Percentiles rank a stretch among this genome's conserved stretches.
Conservation (phyloP, 768 basidiomycete genomes). For the Tephrocybe sp. region DNA sequence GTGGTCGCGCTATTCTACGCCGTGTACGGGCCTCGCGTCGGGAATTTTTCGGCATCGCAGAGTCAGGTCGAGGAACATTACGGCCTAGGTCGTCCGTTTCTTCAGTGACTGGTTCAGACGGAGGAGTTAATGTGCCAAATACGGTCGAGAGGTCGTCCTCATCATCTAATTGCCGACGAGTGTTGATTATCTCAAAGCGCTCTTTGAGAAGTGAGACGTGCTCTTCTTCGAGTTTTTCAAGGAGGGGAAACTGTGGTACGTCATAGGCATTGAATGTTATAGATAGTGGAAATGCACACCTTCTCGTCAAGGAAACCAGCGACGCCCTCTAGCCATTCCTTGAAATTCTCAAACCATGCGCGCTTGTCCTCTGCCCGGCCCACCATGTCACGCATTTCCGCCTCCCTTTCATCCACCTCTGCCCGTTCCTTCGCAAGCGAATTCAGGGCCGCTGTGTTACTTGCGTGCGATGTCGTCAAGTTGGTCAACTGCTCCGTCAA, state of each 20-base stretch:
- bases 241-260: constrained; percentile 62
- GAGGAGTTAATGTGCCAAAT: constrained; percentile 47
- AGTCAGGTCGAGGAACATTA: no score
- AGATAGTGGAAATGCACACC: constrained; percentile 34
- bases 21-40: constrained; percentile 58
- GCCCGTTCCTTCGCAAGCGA: constrained; percentile 61
- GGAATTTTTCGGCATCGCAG: no score
- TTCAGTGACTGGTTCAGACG: constrained; percentile 30
- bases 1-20: constrained; percentile 50
- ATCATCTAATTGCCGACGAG: constrained; percentile 74
- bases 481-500: constrained; percentile 59
- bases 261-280: no score
- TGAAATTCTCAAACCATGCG: constrained; percentile 78
- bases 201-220: constrained; percentile 73
- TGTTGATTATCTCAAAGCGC: constrained; percentile 63
- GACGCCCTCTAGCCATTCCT: constrained; percentile 79
- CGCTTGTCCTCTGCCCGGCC: constrained; percentile 74
- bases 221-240: constrained; percentile 80
- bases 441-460: constrained; percentile 54
- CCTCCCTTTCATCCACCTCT: constrained; percentile 66
- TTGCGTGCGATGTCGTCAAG: constrained; percentile 68
- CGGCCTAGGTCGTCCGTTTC: constrained; percentile 67
- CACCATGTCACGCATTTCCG: constrained; percentile 75
- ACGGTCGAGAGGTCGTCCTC: constrained; percentile 77
- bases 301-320: constrained; percentile 90